These are phyloP conservation scores for Suhomyces guaymorum DNA, from an alignment of 1,139 yeast species.

Conservation along the genomic window DNA sequence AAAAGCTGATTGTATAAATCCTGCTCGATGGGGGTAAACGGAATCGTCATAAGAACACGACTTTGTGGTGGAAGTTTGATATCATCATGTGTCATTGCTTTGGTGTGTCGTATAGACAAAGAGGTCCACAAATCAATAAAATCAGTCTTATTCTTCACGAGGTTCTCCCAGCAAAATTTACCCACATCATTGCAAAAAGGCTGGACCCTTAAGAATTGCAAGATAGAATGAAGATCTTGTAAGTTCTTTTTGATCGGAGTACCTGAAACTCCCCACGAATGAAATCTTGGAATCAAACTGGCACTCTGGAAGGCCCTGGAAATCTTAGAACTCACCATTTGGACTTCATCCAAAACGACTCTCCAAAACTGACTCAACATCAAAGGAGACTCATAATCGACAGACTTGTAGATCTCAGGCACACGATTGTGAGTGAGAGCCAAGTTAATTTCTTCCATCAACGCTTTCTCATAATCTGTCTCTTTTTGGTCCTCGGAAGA, in stretches of 20 bases:
- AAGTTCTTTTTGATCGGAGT: conserved; percentile 77
- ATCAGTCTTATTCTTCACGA: conserved; percentile 34
- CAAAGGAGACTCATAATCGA: conserved; percentile 76
- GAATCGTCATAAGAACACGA: conserved; percentile 65
- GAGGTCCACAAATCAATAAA: conserved; percentile 49
- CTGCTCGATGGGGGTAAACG: conserved; percentile 79
- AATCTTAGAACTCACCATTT: conserved; percentile 77
- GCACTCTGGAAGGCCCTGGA: conserved; percentile 82
- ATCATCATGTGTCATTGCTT: conserved; percentile 76
- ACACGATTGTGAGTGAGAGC: conserved; percentile 34
- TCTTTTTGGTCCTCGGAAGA: conserved; percentile 25
- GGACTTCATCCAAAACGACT: conserved; percentile 89
- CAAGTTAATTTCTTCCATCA: conserved; percentile 38
- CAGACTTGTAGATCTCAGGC: conserved; percentile 26
- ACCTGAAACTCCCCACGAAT: conserved; percentile 97
- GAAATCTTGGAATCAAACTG: conserved; percentile 74
- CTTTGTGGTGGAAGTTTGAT: conserved; percentile 76
- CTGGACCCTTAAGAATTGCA: conserved; percentile 61
- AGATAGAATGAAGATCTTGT: conserved; percentile 67
- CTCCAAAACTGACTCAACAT: conserved; percentile 88
- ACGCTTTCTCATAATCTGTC: conserved; percentile 39
- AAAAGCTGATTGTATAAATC: conserved; percentile 72
- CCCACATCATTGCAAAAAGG: conserved; percentile 58
- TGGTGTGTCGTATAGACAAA: conserved; percentile 76
- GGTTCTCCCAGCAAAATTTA: conserved; percentile 39